These are phyloP conservation scores for Chytriomyces confervae DNA, from an alignment of 192 early-diverging fungal species.

Conservation along the genomic window DNA sequence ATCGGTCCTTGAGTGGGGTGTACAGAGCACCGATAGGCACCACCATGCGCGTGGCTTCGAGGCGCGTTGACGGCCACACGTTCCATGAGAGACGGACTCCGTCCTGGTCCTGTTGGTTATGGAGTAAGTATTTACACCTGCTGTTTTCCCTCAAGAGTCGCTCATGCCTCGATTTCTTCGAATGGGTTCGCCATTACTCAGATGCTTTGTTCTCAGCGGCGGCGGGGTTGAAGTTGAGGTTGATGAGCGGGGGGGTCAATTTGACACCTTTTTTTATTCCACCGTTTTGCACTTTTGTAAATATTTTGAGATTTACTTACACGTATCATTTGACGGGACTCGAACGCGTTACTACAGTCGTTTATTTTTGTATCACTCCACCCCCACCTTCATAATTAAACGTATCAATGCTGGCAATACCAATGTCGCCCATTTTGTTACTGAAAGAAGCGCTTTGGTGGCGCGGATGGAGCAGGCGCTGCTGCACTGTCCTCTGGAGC, in stretches of 20 bases:
- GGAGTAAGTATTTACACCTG: background rate
- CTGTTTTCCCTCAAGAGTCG: background rate
- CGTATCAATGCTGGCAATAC: background rate
- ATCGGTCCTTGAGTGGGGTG: constrained; percentile 91
- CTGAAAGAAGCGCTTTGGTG: constrained; percentile 31
- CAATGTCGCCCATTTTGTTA: constrained; percentile 1
- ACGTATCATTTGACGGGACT: too few relatives aligned
- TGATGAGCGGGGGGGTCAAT: too few relatives aligned
- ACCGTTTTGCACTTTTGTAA: too few relatives aligned
- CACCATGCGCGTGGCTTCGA: constrained; percentile 93
- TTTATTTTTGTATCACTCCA: too few relatives aligned
- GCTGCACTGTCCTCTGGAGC: background rate
- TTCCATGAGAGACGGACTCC: constrained; percentile 98
- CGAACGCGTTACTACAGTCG: too few relatives aligned
- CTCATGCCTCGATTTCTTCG: constrained; percentile 54
- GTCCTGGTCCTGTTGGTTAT: constrained; percentile 78
- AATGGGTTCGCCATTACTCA: constrained; percentile 46
- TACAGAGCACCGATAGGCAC: constrained; percentile 93
- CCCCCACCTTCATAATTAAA: background rate
- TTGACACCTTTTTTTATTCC: too few relatives aligned
- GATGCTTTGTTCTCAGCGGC: background rate
- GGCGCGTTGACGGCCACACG: constrained; percentile 89
- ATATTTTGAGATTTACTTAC: too few relatives aligned
- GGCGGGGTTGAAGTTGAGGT: too few relatives aligned
- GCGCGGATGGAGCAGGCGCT: background rate